Conservation (phyloP, 805 yeast genomes). For the Lipomyces yamanashiensis region DNA sequence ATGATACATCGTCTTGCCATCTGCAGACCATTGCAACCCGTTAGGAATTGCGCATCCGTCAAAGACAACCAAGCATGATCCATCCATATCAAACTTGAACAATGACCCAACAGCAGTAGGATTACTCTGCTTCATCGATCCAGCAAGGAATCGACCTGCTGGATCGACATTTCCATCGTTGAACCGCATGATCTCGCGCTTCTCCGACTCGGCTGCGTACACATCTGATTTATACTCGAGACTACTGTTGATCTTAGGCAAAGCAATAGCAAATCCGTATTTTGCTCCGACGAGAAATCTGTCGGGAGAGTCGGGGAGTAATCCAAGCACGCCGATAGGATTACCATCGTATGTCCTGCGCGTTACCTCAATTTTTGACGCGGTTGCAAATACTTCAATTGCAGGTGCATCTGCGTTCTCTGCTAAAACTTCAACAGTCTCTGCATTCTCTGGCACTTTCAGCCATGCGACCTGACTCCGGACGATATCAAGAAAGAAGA, state of each 20-base stretch:
- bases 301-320: conserved; percentile 56
- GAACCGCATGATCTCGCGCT: conserved; percentile 55
- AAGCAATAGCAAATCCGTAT: conserved; percentile 60
- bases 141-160: conserved; percentile 76
- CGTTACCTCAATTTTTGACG: conserved; percentile 36
- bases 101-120: conserved; percentile 60
- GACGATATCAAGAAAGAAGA: conserved; percentile 45
- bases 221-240: conserved; percentile 28
- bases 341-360: conserved; percentile 39
- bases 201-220: conserved; percentile 40
- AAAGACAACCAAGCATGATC: conserved; percentile 44
- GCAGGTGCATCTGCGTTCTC: conserved; percentile 30
- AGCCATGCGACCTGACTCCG: conserved; percentile 21
- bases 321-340: conserved; percentile 72
- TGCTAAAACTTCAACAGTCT: conserved; percentile 12
- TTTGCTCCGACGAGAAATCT: conserved; percentile 65
- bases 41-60: conserved; percentile 64
- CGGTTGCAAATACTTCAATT: conserved; percentile 36
- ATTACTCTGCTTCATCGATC: conserved; percentile 62
- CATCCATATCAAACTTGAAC: conserved; percentile 49
- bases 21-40: conserved; percentile 64
- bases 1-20: conserved; percentile 53
- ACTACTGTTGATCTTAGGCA: conserved; percentile 1
- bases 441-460: conserved; percentile 7
- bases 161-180: conserved; percentile 86